Evolutionary conservation across 176 grass and related monocot genomes (phyloP), one percentile per base, ranked within the genome.

Genomic region (Juncus effusus): DNA sequence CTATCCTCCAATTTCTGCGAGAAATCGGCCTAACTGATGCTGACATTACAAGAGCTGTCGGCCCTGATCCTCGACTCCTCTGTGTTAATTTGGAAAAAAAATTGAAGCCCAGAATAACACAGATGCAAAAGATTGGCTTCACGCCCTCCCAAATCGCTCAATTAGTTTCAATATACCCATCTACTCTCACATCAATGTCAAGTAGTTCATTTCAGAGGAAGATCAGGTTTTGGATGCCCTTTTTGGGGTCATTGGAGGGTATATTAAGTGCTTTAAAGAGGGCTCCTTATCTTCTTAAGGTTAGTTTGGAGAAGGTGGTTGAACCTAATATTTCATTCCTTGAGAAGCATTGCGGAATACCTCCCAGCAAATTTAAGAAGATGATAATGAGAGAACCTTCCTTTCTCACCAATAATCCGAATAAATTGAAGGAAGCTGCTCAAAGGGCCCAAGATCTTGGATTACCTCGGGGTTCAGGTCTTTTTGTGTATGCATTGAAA

Each of bases 261-360:
- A 9, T 85, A 4, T 54, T 76, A n/a, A 7, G 37, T 38, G 56
- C 36, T 3, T 3, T 61, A 3, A 76, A 56, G 56, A 16, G 4
- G 3, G 63, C 57, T 52, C 3, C 2, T 0, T 4, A 0, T 12
- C 38, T 77, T 19, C 65, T 85, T 0, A 1, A 0, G 0, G 1
- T 10, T 2, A 50, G 53, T 6, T 38, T 77, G 7, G 71, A 82
- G 6, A 76, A 45, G 42, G 36, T 61, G 3, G 40, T 79, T 50
- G 42, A 76, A 16, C 79, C 66, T 4, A 85, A 80, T 54, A 47
- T 79, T 10, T 41, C 75, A 8, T 64, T 77, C 36, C 63, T 90
- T 15, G 45, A 35, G 6, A 13, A 42, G 38, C 51, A 85, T 16
- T 64, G 55, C 15, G 70, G 82, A 3, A 14, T 88, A 54, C 52